A percentile compares a stretch with the other conserved stretches of the same genome.
phyloP scores from a whole-genome alignment of 2,329 filamentous ascomycete genomes.

The Colletotrichum tropicale region DNA sequence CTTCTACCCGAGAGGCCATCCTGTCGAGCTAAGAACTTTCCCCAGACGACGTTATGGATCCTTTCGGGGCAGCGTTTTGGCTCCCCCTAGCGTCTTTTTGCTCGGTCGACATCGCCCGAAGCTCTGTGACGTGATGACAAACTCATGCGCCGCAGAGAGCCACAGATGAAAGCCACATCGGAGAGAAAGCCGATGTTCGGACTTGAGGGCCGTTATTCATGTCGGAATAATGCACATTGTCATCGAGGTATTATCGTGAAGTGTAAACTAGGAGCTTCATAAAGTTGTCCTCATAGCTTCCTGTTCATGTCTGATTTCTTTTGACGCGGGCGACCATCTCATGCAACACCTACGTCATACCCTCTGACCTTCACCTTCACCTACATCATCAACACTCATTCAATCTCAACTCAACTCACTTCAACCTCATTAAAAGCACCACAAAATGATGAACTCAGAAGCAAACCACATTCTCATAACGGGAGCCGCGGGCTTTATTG shows the following conservation, averaged over 20 bases:
- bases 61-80: neutral
- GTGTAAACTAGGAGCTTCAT: neutral
- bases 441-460: neutral
- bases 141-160: neutral
- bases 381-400: neutral
- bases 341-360: neutral
- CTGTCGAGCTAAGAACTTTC: neutral
- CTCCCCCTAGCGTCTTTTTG: neutral
- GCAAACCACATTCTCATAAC: constrained; percentile 60
- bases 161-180: neutral
- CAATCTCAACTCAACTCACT: neutral
- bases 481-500: constrained; percentile 68
- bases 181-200: neutral
- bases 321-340: neutral
- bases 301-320: neutral
- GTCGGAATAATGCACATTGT: neutral
- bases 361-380: neutral
- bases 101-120: neutral
- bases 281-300: neutral
- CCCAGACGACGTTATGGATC: neutral
- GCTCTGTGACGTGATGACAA: neutral
- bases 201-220: neutral
- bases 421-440: neutral
- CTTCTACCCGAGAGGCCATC: constrained; percentile 3
- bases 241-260: neutral